Percentiles rank a stretch among this genome's conserved stretches.
Evolutionary conservation across 2,329 filamentous ascomycete species (phyloP).

Genomic region (Byssochlamys sp.): DNA sequence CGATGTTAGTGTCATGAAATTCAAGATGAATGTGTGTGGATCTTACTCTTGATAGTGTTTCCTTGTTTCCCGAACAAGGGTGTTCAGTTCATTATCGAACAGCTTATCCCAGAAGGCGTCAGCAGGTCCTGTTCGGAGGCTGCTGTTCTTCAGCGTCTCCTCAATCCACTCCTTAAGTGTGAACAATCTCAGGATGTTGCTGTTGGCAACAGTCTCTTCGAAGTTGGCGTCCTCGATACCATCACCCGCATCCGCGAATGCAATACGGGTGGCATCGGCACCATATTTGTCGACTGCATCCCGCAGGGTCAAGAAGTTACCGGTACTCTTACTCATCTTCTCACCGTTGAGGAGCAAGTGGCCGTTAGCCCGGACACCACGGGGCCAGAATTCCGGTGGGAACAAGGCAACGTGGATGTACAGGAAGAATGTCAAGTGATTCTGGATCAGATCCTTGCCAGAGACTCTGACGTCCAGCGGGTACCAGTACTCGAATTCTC

Average conservation of each 20-base stretch:
- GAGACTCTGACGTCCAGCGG: slow-evolving; percentile 79
- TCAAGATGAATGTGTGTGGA: neutral
- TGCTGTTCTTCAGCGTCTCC: slow-evolving; percentile 64
- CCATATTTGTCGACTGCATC: slow-evolving; percentile 86
- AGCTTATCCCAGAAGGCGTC: slow-evolving; percentile 76
- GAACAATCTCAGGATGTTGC: slow-evolving; percentile 75
- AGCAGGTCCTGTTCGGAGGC: slow-evolving; percentile 65
- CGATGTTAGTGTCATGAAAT: slow-evolving; percentile 4
- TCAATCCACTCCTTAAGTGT: slow-evolving; percentile 86
- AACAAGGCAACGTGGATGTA: slow-evolving; percentile 91
- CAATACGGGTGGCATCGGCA: slow-evolving; percentile 82
- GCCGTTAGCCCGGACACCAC: slow-evolving; percentile 76
- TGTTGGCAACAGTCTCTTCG: slow-evolving; percentile 87
- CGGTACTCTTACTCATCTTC: slow-evolving; percentile 97
- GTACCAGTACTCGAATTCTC: slow-evolving; percentile 96
- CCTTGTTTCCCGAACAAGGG: slow-evolving; percentile 65
- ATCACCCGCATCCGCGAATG: slow-evolving; percentile 88
- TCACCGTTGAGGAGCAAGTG: slow-evolving; percentile 90
- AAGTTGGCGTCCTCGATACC: slow-evolving; percentile 94
- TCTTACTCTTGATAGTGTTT: slow-evolving; percentile 63
- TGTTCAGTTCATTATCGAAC: slow-evolving; percentile 89
- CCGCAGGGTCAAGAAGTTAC: slow-evolving; percentile 87
- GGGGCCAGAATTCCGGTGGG: slow-evolving; percentile 78
- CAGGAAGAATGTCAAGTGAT: slow-evolving; percentile 90
- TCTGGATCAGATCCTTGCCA: slow-evolving; percentile 86